Percentiles rank a stretch among this genome's conserved stretches.
Evolutionary conservation across 208 protist species (phyloP).

Genomic region (Leishmania martiniquensis): DNA sequence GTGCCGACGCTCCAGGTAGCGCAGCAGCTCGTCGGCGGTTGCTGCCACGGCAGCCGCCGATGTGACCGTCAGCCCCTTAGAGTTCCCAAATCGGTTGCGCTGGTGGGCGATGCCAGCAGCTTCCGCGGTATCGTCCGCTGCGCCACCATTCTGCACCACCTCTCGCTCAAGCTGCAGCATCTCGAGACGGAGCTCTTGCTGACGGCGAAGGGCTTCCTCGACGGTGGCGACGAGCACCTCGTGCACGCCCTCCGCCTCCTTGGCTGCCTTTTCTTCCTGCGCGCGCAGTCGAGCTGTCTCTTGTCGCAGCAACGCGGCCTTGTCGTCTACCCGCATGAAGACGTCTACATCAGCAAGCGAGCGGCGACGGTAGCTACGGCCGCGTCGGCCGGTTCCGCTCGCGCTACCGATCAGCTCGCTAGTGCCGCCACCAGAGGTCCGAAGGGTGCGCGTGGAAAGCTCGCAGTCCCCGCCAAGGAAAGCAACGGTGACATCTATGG

Average conservation of each 20-base stretch:
- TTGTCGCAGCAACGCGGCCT: constrained; percentile 59
- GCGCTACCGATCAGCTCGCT: neutral
- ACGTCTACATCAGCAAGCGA: constrained; percentile 36
- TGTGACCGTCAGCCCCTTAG: constrained; percentile 14
- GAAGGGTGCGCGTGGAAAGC: neutral
- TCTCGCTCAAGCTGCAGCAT: constrained; percentile 73
- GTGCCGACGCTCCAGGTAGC: constrained; percentile 81
- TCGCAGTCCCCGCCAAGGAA: constrained; percentile 6
- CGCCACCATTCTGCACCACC: constrained; percentile 34
- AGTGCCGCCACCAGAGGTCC: neutral
- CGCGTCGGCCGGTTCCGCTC: constrained; percentile 32
- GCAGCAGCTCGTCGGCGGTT: constrained; percentile 85
- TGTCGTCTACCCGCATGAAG: constrained; percentile 77
- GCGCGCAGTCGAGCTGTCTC: constrained; percentile 53
- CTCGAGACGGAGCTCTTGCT: constrained; percentile 81
- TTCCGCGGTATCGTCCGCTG: constrained; percentile 15
- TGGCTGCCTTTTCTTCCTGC: constrained; percentile 50
- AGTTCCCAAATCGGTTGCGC: neutral
- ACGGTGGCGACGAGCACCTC: constrained; percentile 75
- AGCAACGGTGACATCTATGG: neutral
- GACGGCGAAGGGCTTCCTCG: constrained; percentile 70
- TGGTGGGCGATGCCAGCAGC: neutral
- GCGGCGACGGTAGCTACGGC: constrained; percentile 58
- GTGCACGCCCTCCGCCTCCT: constrained; percentile 56
- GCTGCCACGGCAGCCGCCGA: constrained; percentile 26